Conservation (phyloP, 352 stramenopile species). For the Globisporangium spiculum region DNA sequence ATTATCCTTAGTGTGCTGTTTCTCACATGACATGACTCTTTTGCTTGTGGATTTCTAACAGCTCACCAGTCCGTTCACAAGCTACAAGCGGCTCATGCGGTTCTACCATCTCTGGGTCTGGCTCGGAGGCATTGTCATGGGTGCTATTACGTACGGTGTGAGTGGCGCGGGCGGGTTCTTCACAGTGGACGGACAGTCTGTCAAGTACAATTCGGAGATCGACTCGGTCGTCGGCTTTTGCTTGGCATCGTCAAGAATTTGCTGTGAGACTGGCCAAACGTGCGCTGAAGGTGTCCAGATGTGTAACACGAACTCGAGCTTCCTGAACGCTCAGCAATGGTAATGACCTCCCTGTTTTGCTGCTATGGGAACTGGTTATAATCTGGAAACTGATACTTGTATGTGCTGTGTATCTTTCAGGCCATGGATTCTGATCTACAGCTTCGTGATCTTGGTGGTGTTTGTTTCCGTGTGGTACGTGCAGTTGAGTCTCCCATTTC, state of each 20-base stretch:
- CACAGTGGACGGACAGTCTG: slow-evolving; percentile 75
- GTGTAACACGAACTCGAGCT: slow-evolving; percentile 55
- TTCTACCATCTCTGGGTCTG: slow-evolving; percentile 88
- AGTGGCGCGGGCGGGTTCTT: slow-evolving; percentile 78
- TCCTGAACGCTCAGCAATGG: slow-evolving; percentile 80
- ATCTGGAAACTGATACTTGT: not conserved
- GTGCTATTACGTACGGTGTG: slow-evolving; percentile 68
- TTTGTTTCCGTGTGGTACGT: slow-evolving; percentile 78
- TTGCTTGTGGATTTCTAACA: slow-evolving; percentile 12
- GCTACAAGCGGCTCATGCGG: slow-evolving; percentile 88
- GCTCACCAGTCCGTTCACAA: slow-evolving; percentile 87
- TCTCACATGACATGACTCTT: not conserved
- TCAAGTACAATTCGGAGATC: slow-evolving; percentile 70
- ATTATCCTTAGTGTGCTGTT: not conserved
- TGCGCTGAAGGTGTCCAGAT: slow-evolving; percentile 34
- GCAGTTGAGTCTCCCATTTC: not conserved
- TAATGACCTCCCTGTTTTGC: slow-evolving; percentile 14
- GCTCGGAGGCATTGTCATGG: slow-evolving; percentile 80
- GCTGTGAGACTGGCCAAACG: slow-evolving; percentile 50
- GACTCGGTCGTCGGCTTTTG: slow-evolving; percentile 79
- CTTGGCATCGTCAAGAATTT: slow-evolving; percentile 77
- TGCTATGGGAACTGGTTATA: not conserved
- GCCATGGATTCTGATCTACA: slow-evolving; percentile 88
- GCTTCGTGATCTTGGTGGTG: slow-evolving; percentile 80
- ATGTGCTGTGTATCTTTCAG: slow-evolving; percentile 16